Evolutionary conservation across 768 basidiomycete genomes (phyloP), one percentile per base, ranked within the genome.

Genomic region (Pleurotus pulmonarius): DNA sequence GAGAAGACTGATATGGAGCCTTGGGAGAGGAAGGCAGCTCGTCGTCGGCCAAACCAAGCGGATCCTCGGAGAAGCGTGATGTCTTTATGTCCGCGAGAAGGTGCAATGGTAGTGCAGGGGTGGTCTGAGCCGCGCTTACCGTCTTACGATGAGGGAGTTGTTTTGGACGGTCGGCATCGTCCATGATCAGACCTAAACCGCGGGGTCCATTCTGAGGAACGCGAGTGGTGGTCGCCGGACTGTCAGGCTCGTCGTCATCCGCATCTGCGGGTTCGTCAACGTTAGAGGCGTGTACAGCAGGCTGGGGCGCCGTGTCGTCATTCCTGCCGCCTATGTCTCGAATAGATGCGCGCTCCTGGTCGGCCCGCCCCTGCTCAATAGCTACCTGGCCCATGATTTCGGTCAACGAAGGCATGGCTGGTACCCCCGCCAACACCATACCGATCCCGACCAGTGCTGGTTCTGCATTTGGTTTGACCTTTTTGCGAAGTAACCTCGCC

Each of bases 391-490:
- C 94, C 68, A 88, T 83, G 3, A 85, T 71, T n/a, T 83, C 77
- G 1, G 87, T 83, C 26, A 98, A 74, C 18, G 70, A 67, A 1
- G 93, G 94, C 80, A 97, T 79, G 5, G 78, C 93, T 3, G 89
- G 87, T 24, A 75, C 75, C 26, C 89, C 88, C 12, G 92, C 92
- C 26, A 94, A 70, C 12, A 96, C 70, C 56, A 90, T 77, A 39
- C 92, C 90, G 56, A 98, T 81, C 4, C 97, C 97, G 40, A 96
- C 85, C 26, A 98, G 60, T 0, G 87, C 83, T 11, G 96, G 88
- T 58, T 85, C 81, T 16, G 83, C 70, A 64, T 88, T 83, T 6
- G 86, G 77, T 63, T 85, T 91, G 16, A 98, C 79, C 71, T 87
- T 88, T 67, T 76, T 79, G 38, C 80, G 77, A 29, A 73, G 65